A percentile compares a stretch with the other conserved stretches of the same genome.
phyloP scores from a whole-genome alignment of 192 early-diverging fungal species.

The Backusella mclennaniae region DNA sequence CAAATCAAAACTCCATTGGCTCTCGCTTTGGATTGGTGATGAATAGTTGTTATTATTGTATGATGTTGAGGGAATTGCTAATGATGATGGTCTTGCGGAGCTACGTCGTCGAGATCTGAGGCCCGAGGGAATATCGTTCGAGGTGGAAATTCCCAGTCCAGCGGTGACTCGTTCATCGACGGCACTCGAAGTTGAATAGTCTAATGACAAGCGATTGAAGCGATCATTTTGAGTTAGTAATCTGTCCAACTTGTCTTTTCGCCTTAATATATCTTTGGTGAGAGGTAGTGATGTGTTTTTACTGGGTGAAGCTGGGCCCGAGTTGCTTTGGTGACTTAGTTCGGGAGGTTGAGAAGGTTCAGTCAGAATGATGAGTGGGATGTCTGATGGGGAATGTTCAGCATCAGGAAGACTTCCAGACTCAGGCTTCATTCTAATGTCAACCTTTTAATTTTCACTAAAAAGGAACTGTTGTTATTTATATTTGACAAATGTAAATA shows the following conservation, averaged over 20 bases:
- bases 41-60: not conserved
- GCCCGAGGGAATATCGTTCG: not conserved
- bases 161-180: constrained; percentile 22
- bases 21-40: not conserved
- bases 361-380: constrained; percentile 6
- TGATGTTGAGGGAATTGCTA: not conserved
- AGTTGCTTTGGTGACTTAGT: not conserved
- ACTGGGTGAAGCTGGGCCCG: not conserved
- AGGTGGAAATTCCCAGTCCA: constrained; percentile 18
- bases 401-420: not conserved
- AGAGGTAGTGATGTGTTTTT: constrained; percentile 26
- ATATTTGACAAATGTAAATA: not conserved
- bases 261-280: constrained; percentile 23
- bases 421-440: not conserved
- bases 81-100: not conserved
- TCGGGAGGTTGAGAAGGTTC: not conserved
- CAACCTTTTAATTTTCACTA: not conserved
- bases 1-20: constrained; percentile 16
- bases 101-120: not conserved
- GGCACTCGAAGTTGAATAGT: constrained; percentile 5
- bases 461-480: not conserved
- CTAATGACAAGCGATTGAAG: not conserved
- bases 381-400: not conserved
- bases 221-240: constrained; percentile 1
- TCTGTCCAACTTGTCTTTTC: constrained; percentile 31